Conservation (phyloP, 2,329 filamentous ascomycete species). For the Bipolaris cookei region DNA sequence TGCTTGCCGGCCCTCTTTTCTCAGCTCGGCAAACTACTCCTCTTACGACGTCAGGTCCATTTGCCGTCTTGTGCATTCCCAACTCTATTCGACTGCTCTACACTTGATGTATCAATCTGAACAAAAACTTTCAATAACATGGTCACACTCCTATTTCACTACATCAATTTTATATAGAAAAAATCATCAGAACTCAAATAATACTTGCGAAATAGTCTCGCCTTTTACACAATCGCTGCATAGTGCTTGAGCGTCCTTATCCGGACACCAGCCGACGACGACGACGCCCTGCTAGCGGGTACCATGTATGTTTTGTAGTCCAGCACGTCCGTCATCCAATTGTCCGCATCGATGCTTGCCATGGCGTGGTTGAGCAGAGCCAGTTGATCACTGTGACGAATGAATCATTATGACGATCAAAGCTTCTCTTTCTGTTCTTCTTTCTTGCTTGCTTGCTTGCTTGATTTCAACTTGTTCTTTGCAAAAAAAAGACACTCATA, state of each 20-base stretch:
- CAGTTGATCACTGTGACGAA: conserved; percentile 23
- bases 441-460: no score
- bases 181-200: no score
- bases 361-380: conserved; percentile 25
- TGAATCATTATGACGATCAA: conserved; percentile 10
- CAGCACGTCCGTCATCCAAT: conserved; percentile 28
- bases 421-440: neutral
- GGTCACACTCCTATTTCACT: neutral
- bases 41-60: no score
- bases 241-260: neutral
- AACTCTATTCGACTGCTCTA: no score
- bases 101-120: no score
- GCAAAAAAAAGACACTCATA: neutral
- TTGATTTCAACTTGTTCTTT: neutral
- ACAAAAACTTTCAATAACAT: no score
- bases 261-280: neutral
- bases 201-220: no score
- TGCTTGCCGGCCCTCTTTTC: no score
- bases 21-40: no score
- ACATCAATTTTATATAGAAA: neutral
- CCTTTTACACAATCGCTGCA: conserved; percentile 1
- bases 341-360: conserved; percentile 25
- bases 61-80: no score
- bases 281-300: neutral
- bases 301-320: conserved; percentile 26